These are phyloP conservation scores for Hypoxylon fragiforme DNA, from an alignment of 495 filamentous ascomycete genomes.

Conservation along the genomic window DNA sequence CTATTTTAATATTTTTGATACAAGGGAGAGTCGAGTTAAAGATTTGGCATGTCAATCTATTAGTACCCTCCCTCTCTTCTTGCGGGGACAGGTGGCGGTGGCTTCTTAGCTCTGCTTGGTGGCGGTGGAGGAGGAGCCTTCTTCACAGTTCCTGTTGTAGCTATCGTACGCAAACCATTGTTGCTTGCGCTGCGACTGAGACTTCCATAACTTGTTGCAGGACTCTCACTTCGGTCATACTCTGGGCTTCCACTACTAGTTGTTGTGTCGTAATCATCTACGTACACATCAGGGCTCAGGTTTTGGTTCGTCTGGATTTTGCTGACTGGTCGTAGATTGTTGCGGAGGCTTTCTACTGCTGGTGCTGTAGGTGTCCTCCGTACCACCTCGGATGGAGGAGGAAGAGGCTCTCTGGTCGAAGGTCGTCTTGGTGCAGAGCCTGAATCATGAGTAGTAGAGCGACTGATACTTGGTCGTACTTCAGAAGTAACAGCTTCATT, in stretches of 20 bases:
- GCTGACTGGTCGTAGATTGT: conserved; percentile 47
- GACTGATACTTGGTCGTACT: conserved; percentile 40
- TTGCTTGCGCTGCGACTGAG: conserved; percentile 57
- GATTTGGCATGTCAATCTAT: not conserved
- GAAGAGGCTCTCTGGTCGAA: conserved; percentile 33
- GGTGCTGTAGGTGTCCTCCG: conserved; percentile 36
- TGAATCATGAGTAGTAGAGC: conserved; percentile 56
- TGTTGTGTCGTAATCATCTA: conserved; percentile 65
- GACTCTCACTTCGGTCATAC: conserved; percentile 62
- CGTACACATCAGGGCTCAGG: conserved; percentile 60
- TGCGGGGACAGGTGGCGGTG: conserved; percentile 64
- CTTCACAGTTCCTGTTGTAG: conserved; percentile 50
- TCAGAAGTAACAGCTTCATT: conserved; percentile 51
- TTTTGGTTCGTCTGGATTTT: conserved; percentile 58
- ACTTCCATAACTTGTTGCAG: conserved; percentile 65
- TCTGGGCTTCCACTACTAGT: conserved; percentile 62
- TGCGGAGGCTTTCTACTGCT: conserved; percentile 43
- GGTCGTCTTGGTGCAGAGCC: conserved; percentile 18
- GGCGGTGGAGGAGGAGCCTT: conserved; percentile 82
- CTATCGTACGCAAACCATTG: conserved; percentile 46
- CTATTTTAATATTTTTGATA: no score
- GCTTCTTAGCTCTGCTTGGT: conserved; percentile 78
- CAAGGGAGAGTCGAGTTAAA: no score
- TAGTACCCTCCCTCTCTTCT: conserved; percentile 45
- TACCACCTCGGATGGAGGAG: conserved; percentile 34